These are phyloP conservation scores for Chaetomiaceae sp. DNA, from an alignment of 2,329 filamentous ascomycete genomes.

Conservation along the genomic window DNA sequence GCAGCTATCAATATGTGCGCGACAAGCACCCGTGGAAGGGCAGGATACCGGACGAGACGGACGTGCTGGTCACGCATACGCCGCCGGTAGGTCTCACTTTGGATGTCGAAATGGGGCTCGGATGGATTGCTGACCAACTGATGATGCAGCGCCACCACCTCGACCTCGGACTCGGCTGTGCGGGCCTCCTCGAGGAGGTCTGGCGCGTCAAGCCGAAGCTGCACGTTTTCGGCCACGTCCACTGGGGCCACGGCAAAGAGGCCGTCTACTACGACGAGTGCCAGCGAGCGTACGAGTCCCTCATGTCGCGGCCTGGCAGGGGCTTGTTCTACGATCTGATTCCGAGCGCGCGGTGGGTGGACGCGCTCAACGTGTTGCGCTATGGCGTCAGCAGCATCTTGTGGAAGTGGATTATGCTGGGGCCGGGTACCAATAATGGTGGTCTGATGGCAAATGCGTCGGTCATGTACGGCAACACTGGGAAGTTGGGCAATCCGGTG, in stretches of 20 bases:
- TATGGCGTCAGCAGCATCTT: conserved; percentile 43
- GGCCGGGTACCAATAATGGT: conserved; percentile 44
- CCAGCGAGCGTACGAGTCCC: conserved; percentile 65
- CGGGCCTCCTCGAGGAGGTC: conserved; percentile 62
- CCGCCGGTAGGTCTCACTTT: conserved; percentile 52
- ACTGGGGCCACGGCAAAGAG: conserved; percentile 66
- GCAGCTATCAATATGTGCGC: conserved; percentile 67
- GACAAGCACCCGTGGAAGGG: conserved; percentile 64
- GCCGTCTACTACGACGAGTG: conserved; percentile 67
- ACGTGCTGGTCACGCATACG: conserved; percentile 75
- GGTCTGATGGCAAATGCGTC: conserved; percentile 52
- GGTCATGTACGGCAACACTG: conserved; percentile 49
- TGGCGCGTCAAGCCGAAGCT: conserved; percentile 68
- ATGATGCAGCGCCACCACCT: conserved; percentile 58
- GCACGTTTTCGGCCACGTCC: conserved; percentile 82
- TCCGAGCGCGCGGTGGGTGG: conserved; percentile 41
- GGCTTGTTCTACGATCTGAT: conserved; percentile 40
- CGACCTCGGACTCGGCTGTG: conserved; percentile 62
- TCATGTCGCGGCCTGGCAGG: conserved; percentile 41
- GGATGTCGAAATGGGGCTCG: too few species aligned
- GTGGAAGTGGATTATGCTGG: conserved; percentile 53
- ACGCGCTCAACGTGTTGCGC: conserved; percentile 38
- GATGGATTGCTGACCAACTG: neutral
- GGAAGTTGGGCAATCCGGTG: conserved; percentile 38
- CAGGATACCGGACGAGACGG: conserved; percentile 63